A percentile compares a stretch with the other conserved stretches of the same genome.
Evolutionary conservation across 1,139 yeast species (phyloP).

Genomic region (Blastobotrys aristatus): DNA sequence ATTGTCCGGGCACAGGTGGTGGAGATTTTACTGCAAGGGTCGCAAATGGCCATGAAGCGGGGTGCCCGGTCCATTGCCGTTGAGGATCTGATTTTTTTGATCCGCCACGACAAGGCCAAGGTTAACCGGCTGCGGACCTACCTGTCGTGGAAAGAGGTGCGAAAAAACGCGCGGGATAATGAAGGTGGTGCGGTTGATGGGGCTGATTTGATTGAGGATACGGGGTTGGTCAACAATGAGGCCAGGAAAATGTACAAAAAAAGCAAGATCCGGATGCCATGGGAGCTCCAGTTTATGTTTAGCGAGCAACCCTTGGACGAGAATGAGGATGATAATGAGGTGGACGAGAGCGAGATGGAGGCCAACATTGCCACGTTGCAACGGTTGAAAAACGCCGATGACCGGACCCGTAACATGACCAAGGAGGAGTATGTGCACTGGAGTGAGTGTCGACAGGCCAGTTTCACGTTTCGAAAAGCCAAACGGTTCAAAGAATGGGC

Average conservation of each 20-base stretch:
- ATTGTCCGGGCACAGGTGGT: constrained; percentile 93
- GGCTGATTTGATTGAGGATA: constrained; percentile 49
- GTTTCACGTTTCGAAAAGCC: constrained; percentile 89
- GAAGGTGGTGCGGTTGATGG: constrained; percentile 77
- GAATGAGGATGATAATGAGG: constrained; percentile 59
- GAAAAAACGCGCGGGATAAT: constrained; percentile 95
- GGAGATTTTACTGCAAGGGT: constrained; percentile 76
- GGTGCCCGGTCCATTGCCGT: constrained; percentile 85
- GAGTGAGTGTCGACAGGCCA: constrained; percentile 98
- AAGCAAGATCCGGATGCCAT: constrained; percentile 78
- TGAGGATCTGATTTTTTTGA: constrained; percentile 88
- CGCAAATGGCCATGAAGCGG: constrained; percentile 69
- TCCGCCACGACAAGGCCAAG: constrained; percentile 91
- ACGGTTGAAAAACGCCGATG: constrained; percentile 88
- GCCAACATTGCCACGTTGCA: constrained; percentile 86
- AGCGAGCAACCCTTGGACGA: constrained; percentile 81
- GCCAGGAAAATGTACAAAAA: constrained; percentile 65
- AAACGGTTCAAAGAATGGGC: constrained; percentile 97
- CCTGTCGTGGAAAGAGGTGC: constrained; percentile 93
- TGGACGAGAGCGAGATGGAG: constrained; percentile 83
- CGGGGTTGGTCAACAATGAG: constrained; percentile 36
- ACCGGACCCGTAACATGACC: constrained; percentile 89
- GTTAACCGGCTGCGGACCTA: constrained; percentile 88
- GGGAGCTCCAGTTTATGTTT: constrained; percentile 96
- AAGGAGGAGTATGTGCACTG: constrained; percentile 96